These are phyloP conservation scores for Neurospora sp. DNA, from an alignment of 495 filamentous ascomycete species.

Conservation along the genomic window DNA sequence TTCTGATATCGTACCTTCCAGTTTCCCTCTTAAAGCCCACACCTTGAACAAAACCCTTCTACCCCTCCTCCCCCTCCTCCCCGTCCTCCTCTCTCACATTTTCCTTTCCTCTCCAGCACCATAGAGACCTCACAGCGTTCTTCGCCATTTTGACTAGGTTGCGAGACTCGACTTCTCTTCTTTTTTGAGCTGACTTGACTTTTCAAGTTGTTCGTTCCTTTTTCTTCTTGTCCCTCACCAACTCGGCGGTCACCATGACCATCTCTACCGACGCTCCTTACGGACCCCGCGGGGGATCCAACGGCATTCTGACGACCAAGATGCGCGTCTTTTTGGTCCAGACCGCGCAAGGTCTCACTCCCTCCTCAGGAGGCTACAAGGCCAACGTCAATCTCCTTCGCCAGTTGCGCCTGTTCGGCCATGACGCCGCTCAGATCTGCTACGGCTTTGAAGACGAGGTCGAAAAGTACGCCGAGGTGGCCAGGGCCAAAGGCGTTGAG, in stretches of 20 bases:
- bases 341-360: slow-evolving; percentile 22
- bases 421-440: slow-evolving; percentile 18
- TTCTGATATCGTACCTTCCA: neutral
- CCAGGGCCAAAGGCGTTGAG: slow-evolving; percentile 12
- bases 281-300: neutral
- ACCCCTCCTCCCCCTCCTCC: neutral
- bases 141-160: neutral
- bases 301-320: neutral
- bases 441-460: slow-evolving; percentile 17
- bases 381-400: slow-evolving; percentile 20
- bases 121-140: neutral
- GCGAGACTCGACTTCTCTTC: neutral
- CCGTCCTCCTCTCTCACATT: neutral
- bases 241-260: neutral
- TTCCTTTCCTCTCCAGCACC: neutral
- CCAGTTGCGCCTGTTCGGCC: slow-evolving; percentile 8
- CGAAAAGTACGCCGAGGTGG: slow-evolving; percentile 3
- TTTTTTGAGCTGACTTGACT: slow-evolving; percentile 1
- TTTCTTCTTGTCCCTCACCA: neutral
- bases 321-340: slow-evolving; percentile 24
- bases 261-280: neutral
- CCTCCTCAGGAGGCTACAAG: slow-evolving; percentile 26
- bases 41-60: neutral
- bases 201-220: neutral
- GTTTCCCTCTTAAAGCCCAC: neutral